Conservation (phyloP, 179 eudicot species). For the Carnegiea gigantea region DNA sequence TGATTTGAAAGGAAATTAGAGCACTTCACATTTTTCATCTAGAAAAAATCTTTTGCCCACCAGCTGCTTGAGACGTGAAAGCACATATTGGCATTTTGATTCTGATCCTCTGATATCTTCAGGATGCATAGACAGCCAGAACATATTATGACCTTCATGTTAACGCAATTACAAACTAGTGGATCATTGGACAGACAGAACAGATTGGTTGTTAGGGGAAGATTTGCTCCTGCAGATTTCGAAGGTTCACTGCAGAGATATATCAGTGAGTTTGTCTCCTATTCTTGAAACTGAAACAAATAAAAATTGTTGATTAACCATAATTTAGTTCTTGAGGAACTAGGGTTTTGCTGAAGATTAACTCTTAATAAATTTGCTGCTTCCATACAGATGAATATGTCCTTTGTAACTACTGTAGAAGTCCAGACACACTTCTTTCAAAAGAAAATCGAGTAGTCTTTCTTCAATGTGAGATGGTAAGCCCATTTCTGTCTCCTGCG, state of each 20-base stretch:
- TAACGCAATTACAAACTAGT: constrained; percentile 38
- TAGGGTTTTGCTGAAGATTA: background rate
- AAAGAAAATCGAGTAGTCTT: constrained; percentile 25
- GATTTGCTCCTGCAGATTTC: constrained; percentile 39
- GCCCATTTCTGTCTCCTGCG: background rate
- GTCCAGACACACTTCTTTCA: constrained; percentile 44
- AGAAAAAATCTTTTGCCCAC: background rate
- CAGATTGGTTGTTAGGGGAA: constrained; percentile 38
- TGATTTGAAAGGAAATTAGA: background rate
- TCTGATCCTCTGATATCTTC: constrained; percentile 7
- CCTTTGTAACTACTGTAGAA: constrained; percentile 39
- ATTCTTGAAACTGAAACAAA: background rate
- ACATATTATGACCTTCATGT: constrained; percentile 43
- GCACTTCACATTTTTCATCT: background rate
- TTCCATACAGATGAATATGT: constrained; percentile 45
- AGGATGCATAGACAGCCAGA: constrained; percentile 52
- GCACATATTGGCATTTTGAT: constrained; percentile 1
- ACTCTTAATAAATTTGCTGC: background rate
- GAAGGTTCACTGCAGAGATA: constrained; percentile 40
- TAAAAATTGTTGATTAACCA: background rate
- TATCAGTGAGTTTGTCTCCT: constrained; percentile 34
- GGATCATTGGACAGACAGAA: constrained; percentile 48
- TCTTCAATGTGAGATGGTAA: constrained; percentile 44
- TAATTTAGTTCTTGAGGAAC: background rate
- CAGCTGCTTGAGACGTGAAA: background rate